Conservation (phyloP, 1,139 yeast species). For the Blastobotrys malaysiensis region DNA sequence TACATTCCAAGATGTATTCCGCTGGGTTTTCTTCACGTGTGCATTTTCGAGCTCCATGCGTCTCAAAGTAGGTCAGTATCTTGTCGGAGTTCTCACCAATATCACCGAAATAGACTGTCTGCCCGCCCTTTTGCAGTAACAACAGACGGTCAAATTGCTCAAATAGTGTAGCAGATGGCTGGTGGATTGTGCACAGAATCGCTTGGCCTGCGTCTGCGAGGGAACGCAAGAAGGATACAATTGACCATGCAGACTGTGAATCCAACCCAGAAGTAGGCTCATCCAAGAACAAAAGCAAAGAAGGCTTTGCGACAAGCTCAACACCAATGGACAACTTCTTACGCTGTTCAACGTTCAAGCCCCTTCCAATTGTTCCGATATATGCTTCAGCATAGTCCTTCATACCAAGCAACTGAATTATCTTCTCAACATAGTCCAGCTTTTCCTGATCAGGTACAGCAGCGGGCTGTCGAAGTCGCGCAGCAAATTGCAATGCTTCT, state of each 20-base stretch:
- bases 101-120: slow-evolving; percentile 73
- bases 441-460: slow-evolving; percentile 44
- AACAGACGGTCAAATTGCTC: slow-evolving; percentile 69
- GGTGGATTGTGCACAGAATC: slow-evolving; percentile 71
- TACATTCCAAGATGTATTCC: slow-evolving; percentile 70
- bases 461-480: slow-evolving; percentile 50
- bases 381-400: slow-evolving; percentile 53
- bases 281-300: slow-evolving; percentile 69
- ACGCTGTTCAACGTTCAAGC: slow-evolving; percentile 74
- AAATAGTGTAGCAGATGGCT: slow-evolving; percentile 68
- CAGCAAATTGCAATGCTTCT: slow-evolving; percentile 54
- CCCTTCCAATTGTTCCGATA: slow-evolving; percentile 52
- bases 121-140: slow-evolving; percentile 65
- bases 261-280: slow-evolving; percentile 91
- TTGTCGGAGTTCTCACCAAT: slow-evolving; percentile 57
- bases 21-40: slow-evolving; percentile 67
- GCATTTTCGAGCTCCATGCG: slow-evolving; percentile 58
- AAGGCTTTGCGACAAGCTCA: slow-evolving; percentile 80
- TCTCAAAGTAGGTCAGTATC: slow-evolving; percentile 60
- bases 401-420: slow-evolving; percentile 51
- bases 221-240: slow-evolving; percentile 63
- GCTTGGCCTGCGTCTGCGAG: slow-evolving; percentile 75
- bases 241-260: slow-evolving; percentile 84
- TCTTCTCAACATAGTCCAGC: slow-evolving; percentile 50
- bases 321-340: slow-evolving; percentile 82